Conservation (phyloP, 2,329 filamentous ascomycete genomes). For the Hirsutella minnesotensis region DNA sequence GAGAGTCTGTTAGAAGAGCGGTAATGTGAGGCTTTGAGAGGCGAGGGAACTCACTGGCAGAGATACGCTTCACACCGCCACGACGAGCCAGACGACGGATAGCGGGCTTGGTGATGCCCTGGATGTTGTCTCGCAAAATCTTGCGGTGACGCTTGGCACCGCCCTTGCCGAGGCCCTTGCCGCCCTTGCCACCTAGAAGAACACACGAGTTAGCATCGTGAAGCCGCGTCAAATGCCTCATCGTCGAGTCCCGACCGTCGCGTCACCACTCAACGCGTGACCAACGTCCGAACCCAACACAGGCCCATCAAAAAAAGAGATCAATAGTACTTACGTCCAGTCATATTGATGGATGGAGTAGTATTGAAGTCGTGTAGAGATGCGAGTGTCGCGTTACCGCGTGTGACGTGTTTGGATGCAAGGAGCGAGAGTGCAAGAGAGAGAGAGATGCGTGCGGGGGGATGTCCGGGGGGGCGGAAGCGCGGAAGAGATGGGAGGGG, state of each 20-base stretch:
- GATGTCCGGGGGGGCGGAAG: constrained; percentile 15
- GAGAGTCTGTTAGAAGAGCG: neutral
- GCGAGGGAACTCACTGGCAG: constrained; percentile 56
- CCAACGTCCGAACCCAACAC: neutral
- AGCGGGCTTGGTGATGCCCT: constrained; percentile 97
- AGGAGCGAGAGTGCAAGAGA: constrained; percentile 13
- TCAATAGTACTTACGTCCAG: constrained; percentile 52
- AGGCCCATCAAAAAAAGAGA: constrained; percentile 1
- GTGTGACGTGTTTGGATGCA: constrained; percentile 6
- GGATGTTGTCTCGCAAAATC: constrained; percentile 99
- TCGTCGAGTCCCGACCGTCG: neutral
- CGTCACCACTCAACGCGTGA: neutral
- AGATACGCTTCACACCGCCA: constrained; percentile 99
- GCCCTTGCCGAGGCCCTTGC: constrained; percentile 96
- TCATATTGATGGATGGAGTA: constrained; percentile 43
- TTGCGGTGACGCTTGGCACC: constrained; percentile 98
- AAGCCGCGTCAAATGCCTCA: neutral
- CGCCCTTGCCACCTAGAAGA: constrained; percentile 73
- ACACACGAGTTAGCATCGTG: constrained; percentile 1
- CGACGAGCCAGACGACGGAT: constrained; percentile 97
- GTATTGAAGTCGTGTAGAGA: neutral
- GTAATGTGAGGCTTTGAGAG: neutral
- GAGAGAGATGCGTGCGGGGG: constrained; percentile 11
- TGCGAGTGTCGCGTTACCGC: constrained; percentile 2
- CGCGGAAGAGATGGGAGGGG: constrained; percentile 9